Evolutionary conservation across 805 yeast species (phyloP).

Genomic region (Lipomyces japonicus): DNA sequence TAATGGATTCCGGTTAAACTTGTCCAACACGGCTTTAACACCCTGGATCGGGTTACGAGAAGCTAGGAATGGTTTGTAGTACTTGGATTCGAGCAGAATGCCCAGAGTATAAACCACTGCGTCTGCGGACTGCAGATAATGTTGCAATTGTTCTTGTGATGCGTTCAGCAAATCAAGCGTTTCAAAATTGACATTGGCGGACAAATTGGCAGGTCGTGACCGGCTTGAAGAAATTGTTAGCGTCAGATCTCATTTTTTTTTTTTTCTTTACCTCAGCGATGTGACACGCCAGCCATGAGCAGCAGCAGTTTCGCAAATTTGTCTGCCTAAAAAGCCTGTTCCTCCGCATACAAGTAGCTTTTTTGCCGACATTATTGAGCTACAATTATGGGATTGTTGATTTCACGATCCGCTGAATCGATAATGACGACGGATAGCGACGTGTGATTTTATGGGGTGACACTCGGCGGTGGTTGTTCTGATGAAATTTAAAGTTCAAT

Average conservation of each 20-base stretch:
- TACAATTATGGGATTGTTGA: too few relatives aligned
- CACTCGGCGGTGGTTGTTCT: too few relatives aligned
- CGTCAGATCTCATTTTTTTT: too few relatives aligned
- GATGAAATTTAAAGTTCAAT: too few relatives aligned
- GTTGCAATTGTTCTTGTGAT: slow-evolving; percentile 7
- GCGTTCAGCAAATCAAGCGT: slow-evolving; percentile 10
- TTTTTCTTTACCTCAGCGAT: slow-evolving; percentile 22
- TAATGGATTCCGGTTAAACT: slow-evolving; percentile 23
- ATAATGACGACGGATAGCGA: too few relatives aligned
- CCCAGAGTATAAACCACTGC: slow-evolving; percentile 24
- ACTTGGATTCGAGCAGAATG: slow-evolving; percentile 20
- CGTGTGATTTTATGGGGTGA: too few relatives aligned
- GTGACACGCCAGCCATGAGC: slow-evolving; percentile 27
- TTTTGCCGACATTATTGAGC: slow-evolving; percentile 6
- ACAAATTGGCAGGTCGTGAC: too few relatives aligned
- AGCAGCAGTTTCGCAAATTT: slow-evolving; percentile 23
- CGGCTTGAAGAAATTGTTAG: too few relatives aligned
- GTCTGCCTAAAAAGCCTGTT: slow-evolving; percentile 12
- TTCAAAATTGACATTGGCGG: slow-evolving; percentile 15
- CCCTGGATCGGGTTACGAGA: slow-evolving; percentile 17
- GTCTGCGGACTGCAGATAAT: slow-evolving; percentile 10
- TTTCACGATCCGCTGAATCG: too few relatives aligned
- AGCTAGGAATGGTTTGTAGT: slow-evolving; percentile 21
- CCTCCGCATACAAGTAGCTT: slow-evolving; percentile 21
- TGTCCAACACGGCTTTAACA: slow-evolving; percentile 8